A percentile compares a stretch with the other conserved stretches of the same genome.
Evolutionary conservation across 352 stramenopile genomes (phyloP).

Genomic region (Aphanomyces cochlioides): DNA sequence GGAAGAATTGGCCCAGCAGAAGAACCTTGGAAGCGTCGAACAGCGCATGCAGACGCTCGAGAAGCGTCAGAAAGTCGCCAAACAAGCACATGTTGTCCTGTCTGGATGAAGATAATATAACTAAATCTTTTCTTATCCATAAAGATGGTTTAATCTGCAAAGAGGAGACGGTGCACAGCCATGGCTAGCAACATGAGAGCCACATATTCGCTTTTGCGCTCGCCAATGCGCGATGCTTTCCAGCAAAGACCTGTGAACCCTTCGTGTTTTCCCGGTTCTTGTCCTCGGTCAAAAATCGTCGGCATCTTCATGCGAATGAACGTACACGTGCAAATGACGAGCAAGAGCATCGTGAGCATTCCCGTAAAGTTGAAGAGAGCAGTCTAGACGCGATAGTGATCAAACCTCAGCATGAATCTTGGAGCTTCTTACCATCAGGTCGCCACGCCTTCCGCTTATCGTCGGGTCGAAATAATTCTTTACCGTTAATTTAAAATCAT

Average conservation of each 20-base stretch:
- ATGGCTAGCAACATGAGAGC: slow-evolving; percentile 77
- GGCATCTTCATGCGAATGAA: slow-evolving; percentile 95
- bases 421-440: too few relatives aligned
- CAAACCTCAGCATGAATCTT: too few relatives aligned
- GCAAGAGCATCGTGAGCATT: slow-evolving; percentile 93
- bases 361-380: slow-evolving; percentile 97
- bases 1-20: slow-evolving; percentile 70
- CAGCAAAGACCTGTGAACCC: slow-evolving; percentile 87
- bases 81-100: slow-evolving; percentile 82
- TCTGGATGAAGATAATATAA: not conserved
- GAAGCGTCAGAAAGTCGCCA: slow-evolving; percentile 75
- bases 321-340: slow-evolving; percentile 97
- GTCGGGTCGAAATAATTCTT: too few relatives aligned
- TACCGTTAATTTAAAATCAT: too few relatives aligned
- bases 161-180: slow-evolving; percentile 90
- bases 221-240: slow-evolving; percentile 89
- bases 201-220: slow-evolving; percentile 90
- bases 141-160: slow-evolving; percentile 40
- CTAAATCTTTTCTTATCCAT: not conserved
- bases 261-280: slow-evolving; percentile 81
- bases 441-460: too few relatives aligned
- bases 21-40: slow-evolving; percentile 69
- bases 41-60: slow-evolving; percentile 83
- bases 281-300: slow-evolving; percentile 90
- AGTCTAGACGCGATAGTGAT: slow-evolving; percentile 57